Base-by-base conservation (phyloP, 768 basidiomycete species). In the Russula sp. region DNA sequence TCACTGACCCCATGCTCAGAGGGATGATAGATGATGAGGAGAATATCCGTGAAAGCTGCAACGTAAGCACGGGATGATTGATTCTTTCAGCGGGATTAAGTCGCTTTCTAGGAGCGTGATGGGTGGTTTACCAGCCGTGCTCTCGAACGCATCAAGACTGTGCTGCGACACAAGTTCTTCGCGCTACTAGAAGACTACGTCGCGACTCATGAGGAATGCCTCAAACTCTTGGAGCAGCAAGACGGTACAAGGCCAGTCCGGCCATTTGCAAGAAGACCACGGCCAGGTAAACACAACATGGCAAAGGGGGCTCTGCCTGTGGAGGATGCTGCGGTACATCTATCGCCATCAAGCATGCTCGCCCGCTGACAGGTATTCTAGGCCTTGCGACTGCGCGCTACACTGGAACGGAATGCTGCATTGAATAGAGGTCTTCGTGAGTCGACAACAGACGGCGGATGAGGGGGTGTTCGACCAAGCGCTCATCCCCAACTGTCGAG, bases 111-210 rank as follows among this genome's bases (percentile, higher is more conserved):
- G 88, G 87, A 90, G 77, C 85, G 87, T 54, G 90, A 93, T 70
- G 95, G 95, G 2, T 98, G 94, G 94, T 97, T 89, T 71, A 85
- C 84, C 5, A 78, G 83, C 0, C 83, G 86, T 66, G 83, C 87
- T 4, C 80, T 94, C 63, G 90, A 92, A 67, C 84, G 85, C 62
- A 94, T 98, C 75, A 94, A 92, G 73, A 83, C 82, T 5, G 82
- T 97, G 63, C 79, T 95, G 18, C 83, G 92, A 34, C 87, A 90
- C 73, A 97, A 97, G 73, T 92, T 90, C 76, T 88, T 90, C 75
- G 83, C 86, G 32, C 76, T 91, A 18, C 77, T 91, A 0, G 84
- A 90, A 70, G 89, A 90, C 6, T 83, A 88, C 65, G 75, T 83
- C 14, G 84, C 88, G 0, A 83, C 88, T 11, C 86, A 89, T 63